Percentiles rank a stretch among this genome's conserved stretches.
These are phyloP conservation scores for Papiliotrema laurentii DNA, from an alignment of 1,284 basidiomycete species.

Conservation along the genomic window DNA sequence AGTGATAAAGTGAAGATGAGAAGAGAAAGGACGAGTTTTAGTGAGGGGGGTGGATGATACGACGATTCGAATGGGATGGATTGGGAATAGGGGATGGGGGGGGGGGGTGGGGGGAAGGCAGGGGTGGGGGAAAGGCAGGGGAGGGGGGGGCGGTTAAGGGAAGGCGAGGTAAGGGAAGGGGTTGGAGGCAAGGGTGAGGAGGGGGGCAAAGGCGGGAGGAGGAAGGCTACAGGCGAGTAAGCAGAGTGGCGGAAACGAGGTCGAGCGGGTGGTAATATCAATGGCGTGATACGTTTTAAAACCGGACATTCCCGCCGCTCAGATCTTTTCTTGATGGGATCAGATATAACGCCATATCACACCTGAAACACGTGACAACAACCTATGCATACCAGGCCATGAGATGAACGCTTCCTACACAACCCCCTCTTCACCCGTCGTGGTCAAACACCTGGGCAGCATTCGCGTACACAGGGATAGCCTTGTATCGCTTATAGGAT, in stretches of 20 bases:
- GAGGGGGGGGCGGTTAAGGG: background rate
- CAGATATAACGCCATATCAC: background rate
- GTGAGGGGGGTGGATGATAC: too few relatives aligned
- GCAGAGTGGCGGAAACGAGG: too few relatives aligned
- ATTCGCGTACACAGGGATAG: background rate
- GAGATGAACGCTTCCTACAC: background rate
- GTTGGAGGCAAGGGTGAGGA: background rate
- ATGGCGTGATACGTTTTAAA: too few relatives aligned
- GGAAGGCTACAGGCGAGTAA: too few relatives aligned
- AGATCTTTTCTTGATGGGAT: too few relatives aligned
- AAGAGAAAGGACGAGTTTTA: too few relatives aligned
- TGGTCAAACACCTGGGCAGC: background rate
- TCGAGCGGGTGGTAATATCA: too few relatives aligned
- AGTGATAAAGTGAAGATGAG: too few relatives aligned
- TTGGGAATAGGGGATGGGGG: background rate
- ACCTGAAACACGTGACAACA: too few relatives aligned
- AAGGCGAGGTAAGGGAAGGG: background rate
- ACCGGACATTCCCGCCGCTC: too few relatives aligned
- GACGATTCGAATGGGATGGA: too few relatives aligned
- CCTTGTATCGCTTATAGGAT: constrained; percentile 12
- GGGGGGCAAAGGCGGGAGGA: too few relatives aligned
- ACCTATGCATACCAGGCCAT: background rate
- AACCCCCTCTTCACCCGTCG: background rate
- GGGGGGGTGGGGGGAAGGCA: constrained; percentile 1
- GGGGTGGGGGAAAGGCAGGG: background rate